These are phyloP conservation scores for Saccharomycodes ludwigii DNA, from an alignment of 805 yeast species.

Conservation along the genomic window DNA sequence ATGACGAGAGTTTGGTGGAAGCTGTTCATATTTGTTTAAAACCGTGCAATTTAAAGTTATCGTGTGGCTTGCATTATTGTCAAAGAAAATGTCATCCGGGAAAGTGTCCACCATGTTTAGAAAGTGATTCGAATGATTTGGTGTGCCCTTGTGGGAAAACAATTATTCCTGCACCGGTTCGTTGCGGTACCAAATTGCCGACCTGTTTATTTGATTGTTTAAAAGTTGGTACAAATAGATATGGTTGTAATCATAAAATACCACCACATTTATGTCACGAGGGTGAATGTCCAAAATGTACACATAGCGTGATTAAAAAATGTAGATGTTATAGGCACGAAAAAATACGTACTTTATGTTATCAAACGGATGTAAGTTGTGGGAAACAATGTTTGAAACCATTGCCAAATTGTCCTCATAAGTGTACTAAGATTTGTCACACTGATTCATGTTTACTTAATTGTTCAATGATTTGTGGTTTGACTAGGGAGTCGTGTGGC, in stretches of 20 bases:
- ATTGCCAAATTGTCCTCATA: constrained; percentile 37
- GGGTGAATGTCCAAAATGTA: constrained; percentile 65
- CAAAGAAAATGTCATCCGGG: constrained; percentile 67
- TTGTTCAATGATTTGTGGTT: constrained; percentile 52
- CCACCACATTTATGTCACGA: constrained; percentile 68
- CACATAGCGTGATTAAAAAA: constrained; percentile 38
- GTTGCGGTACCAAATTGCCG: constrained; percentile 66
- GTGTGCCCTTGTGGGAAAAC: constrained; percentile 76
- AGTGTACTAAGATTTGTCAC: constrained; percentile 46
- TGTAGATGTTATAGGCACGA: constrained; percentile 52
- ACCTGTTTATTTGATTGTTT: constrained; percentile 56
- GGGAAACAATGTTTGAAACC: constrained; percentile 45
- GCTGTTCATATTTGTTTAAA: constrained; percentile 62
- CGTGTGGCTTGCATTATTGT: constrained; percentile 63
- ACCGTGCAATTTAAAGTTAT: constrained; percentile 46
- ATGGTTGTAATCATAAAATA: constrained; percentile 57
- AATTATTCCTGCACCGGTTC: constrained; percentile 64
- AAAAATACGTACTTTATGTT: constrained; percentile 51
- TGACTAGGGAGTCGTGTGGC: constrained; percentile 42
- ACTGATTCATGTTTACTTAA: constrained; percentile 42
- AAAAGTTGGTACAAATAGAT: constrained; percentile 26
- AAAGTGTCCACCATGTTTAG: constrained; percentile 68
- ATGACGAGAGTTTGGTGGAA: constrained; percentile 52
- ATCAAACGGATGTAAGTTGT: constrained; percentile 58
- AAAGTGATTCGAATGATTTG: constrained; percentile 67